Base-by-base conservation (phyloP, 192 early-diverging fungal genomes). In the Phlyctochytrium planicorne region DNA sequence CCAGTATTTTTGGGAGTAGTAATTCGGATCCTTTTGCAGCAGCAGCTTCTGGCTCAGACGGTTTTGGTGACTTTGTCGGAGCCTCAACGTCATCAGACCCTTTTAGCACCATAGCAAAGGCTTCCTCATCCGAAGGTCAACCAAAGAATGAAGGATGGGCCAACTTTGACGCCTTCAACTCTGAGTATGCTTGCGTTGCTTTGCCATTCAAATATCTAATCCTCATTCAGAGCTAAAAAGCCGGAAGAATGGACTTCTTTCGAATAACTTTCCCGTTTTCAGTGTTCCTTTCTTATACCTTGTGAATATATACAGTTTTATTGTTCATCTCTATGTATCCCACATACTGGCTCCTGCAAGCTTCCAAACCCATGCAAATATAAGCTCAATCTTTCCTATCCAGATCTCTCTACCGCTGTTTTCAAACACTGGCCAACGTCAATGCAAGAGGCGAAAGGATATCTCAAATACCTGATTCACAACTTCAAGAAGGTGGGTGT, bases 401-500 rank as follows among this genome's bases (percentile, higher is more conserved):
- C n/a, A n/a, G n/a, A 47, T 20, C 20, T 47, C 40, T 57, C 55
- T 24, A 57, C 25, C 20, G 55, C 55, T 6, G 55, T 57, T 25
- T 57, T 57, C 6, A 57, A 25, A 25, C 55, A 57, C 55, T 57
- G 27, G 10, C 10, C 10, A 10, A 57, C 25, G 27, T 57, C 20
- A 57, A 29, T 27, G 10, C 55, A 57, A 57, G 27, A 57, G 55
- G 55, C 10, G 75, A 16, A 37, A 70, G 20, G 25, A 65, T 71
- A 0, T 55, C 30, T 16, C 68, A 0, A 62, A 66, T 68, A 79
- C 78, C 80, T 96, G 93, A 70, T 97, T 96, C 34, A 97, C 94
- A 0, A 98, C 97, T 66, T 97, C 92, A 56, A 97, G 71, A 62
- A 99, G 77, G 75, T 97, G 93, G 17, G 75, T 84, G 82, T 98